These are phyloP conservation scores for Blastobotrys terrestris DNA, from an alignment of 805 yeast genomes.

Conservation along the genomic window DNA sequence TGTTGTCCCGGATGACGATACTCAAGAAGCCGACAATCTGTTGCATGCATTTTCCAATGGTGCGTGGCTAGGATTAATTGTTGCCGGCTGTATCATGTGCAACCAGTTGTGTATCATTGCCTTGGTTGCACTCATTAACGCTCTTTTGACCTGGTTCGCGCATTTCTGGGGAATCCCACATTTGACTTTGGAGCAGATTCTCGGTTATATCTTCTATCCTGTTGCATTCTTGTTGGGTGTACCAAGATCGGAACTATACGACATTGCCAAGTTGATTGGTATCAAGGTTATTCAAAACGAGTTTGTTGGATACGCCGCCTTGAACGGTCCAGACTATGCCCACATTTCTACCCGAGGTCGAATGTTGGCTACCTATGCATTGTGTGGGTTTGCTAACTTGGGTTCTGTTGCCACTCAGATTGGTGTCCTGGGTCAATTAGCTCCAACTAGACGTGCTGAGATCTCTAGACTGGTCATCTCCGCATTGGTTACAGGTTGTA, in stretches of 20 bases:
- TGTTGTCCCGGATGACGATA: slow-evolving; percentile 42
- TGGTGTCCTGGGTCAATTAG: slow-evolving; percentile 53
- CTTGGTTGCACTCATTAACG: slow-evolving; percentile 50
- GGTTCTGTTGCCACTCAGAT: slow-evolving; percentile 57
- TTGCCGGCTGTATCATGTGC: slow-evolving; percentile 52
- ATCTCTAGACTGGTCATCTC: slow-evolving; percentile 42
- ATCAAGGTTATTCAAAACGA: slow-evolving; percentile 57
- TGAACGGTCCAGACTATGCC: slow-evolving; percentile 37
- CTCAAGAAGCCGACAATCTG: slow-evolving; percentile 42
- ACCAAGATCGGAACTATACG: slow-evolving; percentile 46
- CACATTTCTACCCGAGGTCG: slow-evolving; percentile 45
- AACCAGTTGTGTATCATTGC: slow-evolving; percentile 59
- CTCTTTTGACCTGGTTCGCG: slow-evolving; percentile 54
- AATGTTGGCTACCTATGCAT: slow-evolving; percentile 53
- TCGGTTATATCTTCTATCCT: slow-evolving; percentile 55
- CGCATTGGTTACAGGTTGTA: slow-evolving; percentile 47
- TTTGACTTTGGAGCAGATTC: slow-evolving; percentile 49
- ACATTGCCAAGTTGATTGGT: slow-evolving; percentile 47
- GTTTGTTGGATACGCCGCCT: slow-evolving; percentile 45
- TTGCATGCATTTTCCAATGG: slow-evolving; percentile 55
- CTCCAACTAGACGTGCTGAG: slow-evolving; percentile 44
- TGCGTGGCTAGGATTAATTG: slow-evolving; percentile 50
- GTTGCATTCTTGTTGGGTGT: slow-evolving; percentile 54
- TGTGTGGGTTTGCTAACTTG: slow-evolving; percentile 58
- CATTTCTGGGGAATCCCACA: slow-evolving; percentile 52